phyloP scores from a whole-genome alignment of 2,329 filamentous ascomycete genomes.

The Fusarium sp. region DNA sequence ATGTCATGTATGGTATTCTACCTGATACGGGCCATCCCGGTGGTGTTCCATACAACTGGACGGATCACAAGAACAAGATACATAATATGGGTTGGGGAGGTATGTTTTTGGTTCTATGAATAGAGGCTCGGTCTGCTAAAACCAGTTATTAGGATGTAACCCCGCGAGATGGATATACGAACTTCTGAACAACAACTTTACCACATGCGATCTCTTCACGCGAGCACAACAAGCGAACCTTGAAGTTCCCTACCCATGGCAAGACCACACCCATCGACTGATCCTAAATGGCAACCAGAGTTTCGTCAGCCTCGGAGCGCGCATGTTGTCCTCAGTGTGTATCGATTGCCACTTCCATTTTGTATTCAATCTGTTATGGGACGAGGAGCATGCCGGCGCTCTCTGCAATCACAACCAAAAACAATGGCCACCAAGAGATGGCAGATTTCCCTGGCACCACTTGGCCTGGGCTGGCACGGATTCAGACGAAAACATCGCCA shows the following conservation, averaged over 20 bases:
- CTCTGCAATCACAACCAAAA: constrained; percentile 49
- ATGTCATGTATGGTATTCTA: constrained; percentile 46
- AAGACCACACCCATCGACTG: constrained; percentile 51
- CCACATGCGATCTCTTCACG: constrained; percentile 52
- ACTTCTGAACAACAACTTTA: constrained; percentile 53
- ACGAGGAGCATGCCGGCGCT: constrained; percentile 42
- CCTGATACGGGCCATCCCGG: constrained; percentile 47
- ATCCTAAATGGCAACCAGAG: constrained; percentile 56
- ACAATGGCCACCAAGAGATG: constrained; percentile 51
- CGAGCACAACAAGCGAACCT: constrained; percentile 47
- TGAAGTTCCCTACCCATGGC: constrained; percentile 49
- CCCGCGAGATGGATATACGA: constrained; percentile 57
- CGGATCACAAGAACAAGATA: constrained; percentile 47
- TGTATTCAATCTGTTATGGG: constrained; percentile 53
- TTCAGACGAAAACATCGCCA: constrained; percentile 38
- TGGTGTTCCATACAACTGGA: constrained; percentile 48
- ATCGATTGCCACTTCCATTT: constrained; percentile 57
- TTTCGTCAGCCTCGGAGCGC: constrained; percentile 42
- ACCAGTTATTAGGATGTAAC: constrained; percentile 48
- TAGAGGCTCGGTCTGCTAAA: constrained; percentile 20
- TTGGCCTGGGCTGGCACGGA: constrained; percentile 51
- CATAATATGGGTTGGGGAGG: constrained; percentile 45
- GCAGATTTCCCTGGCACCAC: constrained; percentile 55
- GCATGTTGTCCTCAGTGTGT: constrained; percentile 53
- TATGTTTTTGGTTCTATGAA: constrained; percentile 21